phyloP scores from a whole-genome alignment of 2,329 filamentous ascomycete species.

The Sclerotinia subarctica region DNA sequence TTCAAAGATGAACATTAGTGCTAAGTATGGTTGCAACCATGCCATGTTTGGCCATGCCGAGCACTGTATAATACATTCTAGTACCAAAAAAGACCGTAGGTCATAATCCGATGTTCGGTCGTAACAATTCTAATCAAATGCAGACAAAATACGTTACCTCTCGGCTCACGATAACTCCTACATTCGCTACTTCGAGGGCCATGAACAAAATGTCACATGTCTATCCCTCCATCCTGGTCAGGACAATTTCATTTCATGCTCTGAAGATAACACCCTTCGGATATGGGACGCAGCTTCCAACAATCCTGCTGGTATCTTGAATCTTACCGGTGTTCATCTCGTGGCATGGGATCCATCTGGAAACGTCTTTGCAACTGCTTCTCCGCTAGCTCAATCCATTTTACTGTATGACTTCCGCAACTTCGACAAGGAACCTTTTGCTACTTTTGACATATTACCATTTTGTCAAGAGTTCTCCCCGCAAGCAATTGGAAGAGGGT shows the following conservation, averaged over 20 bases:
- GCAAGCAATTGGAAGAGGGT: constrained; percentile 56
- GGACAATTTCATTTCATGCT: constrained; percentile 90
- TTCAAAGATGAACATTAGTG: constrained; percentile 84
- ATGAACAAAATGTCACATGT: constrained; percentile 79
- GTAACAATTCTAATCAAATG: background rate
- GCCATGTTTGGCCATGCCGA: constrained; percentile 92
- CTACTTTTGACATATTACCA: constrained; percentile 70
- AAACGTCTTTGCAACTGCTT: constrained; percentile 85
- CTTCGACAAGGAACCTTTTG: constrained; percentile 88
- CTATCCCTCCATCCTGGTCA: constrained; percentile 79
- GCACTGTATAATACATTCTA: constrained; percentile 86
- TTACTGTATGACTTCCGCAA: constrained; percentile 92
- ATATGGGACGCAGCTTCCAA: constrained; percentile 80
- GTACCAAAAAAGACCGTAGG: constrained; percentile 86
- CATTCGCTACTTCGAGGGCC: constrained; percentile 92
- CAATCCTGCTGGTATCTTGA: constrained; percentile 74
- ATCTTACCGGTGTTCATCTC: constrained; percentile 77
- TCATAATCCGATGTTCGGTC: background rate
- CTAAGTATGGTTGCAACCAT: constrained; percentile 94
- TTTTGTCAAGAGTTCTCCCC: constrained; percentile 53
- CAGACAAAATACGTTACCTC: constrained; percentile 82
- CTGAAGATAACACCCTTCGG: constrained; percentile 84
- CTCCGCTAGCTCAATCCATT: constrained; percentile 72
- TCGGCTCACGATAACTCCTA: constrained; percentile 95
- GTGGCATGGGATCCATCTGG: constrained; percentile 90